Conservation (phyloP, 129 eudicot genomes). For the Lonicera japonica region DNA sequence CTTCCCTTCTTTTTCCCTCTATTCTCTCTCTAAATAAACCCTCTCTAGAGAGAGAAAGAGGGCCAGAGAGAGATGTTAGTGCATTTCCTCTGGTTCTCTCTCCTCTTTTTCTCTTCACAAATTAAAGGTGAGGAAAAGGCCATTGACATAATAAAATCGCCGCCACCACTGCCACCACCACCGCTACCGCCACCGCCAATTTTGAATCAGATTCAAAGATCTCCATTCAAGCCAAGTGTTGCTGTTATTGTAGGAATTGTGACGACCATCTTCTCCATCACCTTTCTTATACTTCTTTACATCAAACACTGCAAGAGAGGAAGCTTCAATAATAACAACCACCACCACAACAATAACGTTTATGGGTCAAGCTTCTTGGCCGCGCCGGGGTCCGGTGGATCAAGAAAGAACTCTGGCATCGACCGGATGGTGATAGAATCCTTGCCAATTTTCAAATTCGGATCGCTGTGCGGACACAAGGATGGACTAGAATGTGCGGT, state of each 20-base stretch:
- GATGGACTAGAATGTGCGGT: slow-evolving; percentile 92
- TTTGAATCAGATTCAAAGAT: background rate
- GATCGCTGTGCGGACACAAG: slow-evolving; percentile 61
- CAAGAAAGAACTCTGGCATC: slow-evolving; percentile 49
- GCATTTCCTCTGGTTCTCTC: background rate
- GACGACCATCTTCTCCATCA: slow-evolving; percentile 57
- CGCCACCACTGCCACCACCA: background rate
- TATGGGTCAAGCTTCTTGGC: background rate
- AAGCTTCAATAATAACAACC: no score
- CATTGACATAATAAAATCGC: background rate
- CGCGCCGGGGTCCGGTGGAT: background rate
- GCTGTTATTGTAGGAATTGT: slow-evolving; percentile 48
- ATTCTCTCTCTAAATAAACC: background rate
- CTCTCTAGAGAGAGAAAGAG: background rate
- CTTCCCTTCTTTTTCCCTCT: background rate
- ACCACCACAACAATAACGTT: background rate
- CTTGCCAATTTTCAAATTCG: slow-evolving; percentile 72
- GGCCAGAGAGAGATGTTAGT: background rate
- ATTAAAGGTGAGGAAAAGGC: no score
- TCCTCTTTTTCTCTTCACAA: slow-evolving; percentile 12
- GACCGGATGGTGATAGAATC: slow-evolving; percentile 60
- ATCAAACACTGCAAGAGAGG: slow-evolving; percentile 52
- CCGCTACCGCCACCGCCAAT: slow-evolving; percentile 13
- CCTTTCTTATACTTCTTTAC: slow-evolving; percentile 63
- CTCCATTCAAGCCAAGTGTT: slow-evolving; percentile 45